phyloP scores from a whole-genome alignment of 2,329 filamentous ascomycete species.

The Kalaharituber pfeilii region DNA sequence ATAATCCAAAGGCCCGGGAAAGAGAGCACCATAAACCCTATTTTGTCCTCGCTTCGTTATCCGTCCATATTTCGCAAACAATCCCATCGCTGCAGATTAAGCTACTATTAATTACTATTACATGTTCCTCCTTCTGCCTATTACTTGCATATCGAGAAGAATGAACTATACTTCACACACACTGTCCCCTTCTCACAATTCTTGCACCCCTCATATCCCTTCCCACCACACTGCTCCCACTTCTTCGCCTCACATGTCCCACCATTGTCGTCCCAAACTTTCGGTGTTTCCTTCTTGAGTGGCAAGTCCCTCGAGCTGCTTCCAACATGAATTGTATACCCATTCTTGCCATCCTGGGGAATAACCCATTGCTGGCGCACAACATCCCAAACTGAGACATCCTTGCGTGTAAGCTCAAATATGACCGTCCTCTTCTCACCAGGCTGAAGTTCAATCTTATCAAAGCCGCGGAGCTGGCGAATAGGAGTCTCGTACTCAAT shows the following conservation, averaged over 20 bases:
- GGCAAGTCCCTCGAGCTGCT: slow-evolving; percentile 39
- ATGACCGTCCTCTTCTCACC: slow-evolving; percentile 37
- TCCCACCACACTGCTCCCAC: slow-evolving; percentile 24
- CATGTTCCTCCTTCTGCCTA: no score
- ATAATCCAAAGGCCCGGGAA: no score
- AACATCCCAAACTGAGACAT: slow-evolving; percentile 48
- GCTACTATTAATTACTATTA: no score
- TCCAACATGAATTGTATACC: slow-evolving; percentile 41
- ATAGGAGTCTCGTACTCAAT: slow-evolving; percentile 40
- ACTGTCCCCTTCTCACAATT: slow-evolving; percentile 3
- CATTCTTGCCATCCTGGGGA: slow-evolving; percentile 26
- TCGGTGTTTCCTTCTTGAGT: slow-evolving; percentile 33
- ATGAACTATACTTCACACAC: background rate
- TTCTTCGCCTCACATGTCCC: slow-evolving; percentile 22
- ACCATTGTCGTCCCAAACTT: no score
- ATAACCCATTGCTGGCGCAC: slow-evolving; percentile 40
- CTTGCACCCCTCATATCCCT: slow-evolving; percentile 23
- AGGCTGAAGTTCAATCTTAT: slow-evolving; percentile 40
- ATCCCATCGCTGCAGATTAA: no score
- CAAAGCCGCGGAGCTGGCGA: slow-evolving; percentile 49
- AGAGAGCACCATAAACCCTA: no score
- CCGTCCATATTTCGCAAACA: no score
- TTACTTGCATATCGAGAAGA: no score
- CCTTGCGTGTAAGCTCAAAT: slow-evolving; percentile 40
- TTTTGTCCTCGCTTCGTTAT: no score